Percentiles rank a stretch among this genome's conserved stretches.
phyloP scores from a whole-genome alignment of 2,329 filamentous ascomycete genomes.

The Colletotrichum lindemuthianum region DNA sequence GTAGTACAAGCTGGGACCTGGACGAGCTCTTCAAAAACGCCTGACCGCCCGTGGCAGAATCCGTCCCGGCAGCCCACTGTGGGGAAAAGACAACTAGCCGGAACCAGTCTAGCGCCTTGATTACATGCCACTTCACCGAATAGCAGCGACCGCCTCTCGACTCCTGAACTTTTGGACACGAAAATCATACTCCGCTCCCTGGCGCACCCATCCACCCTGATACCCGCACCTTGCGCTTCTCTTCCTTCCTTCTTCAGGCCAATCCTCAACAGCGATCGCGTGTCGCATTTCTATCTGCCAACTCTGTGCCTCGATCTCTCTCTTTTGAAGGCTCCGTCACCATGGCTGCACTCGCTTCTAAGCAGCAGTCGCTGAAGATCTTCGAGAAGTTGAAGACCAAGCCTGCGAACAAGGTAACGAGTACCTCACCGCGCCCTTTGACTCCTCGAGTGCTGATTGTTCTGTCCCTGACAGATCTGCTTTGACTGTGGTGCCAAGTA shows the following conservation, averaged over 20 bases:
- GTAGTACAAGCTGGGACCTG: slow-evolving; percentile 8
- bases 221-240: slow-evolving; percentile 21
- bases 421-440: slow-evolving; percentile 5
- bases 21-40: slow-evolving; percentile 23
- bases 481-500: slow-evolving; percentile 99
- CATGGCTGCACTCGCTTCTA: slow-evolving; percentile 80
- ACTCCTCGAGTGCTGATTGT: slow-evolving; percentile 35
- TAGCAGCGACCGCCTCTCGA: slow-evolving; percentile 36
- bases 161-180: slow-evolving; percentile 38
- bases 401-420: slow-evolving; percentile 87
- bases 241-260: slow-evolving; percentile 6
- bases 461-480: slow-evolving; percentile 74
- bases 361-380: slow-evolving; percentile 95
- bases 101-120: slow-evolving; percentile 13
- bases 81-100: slow-evolving; percentile 21
- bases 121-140: slow-evolving; percentile 38
- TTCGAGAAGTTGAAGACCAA: slow-evolving; percentile 98
- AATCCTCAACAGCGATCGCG: slow-evolving; percentile 12
- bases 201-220: slow-evolving; percentile 22
- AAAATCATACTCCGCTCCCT: slow-evolving; percentile 34
- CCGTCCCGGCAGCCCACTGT: slow-evolving; percentile 26
- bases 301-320: background rate
- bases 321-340: slow-evolving; percentile 45
- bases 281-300: background rate
- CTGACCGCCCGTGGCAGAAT: slow-evolving; percentile 53